Base-by-base conservation (phyloP, 2,329 filamentous ascomycete genomes). In the Calonectria pseudoreteaudii region DNA sequence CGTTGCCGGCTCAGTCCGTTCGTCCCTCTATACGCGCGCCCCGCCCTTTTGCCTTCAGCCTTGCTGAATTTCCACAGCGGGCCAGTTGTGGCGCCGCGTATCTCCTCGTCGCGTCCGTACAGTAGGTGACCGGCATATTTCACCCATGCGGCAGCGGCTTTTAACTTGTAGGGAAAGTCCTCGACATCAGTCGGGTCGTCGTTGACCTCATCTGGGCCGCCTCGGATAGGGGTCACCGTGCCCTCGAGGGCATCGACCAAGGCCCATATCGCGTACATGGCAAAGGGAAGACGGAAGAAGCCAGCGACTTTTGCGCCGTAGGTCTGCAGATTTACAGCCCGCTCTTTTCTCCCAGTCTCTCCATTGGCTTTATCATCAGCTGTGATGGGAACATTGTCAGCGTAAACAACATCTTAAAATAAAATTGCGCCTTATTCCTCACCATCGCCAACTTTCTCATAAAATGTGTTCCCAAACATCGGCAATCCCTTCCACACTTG, bases 11-110 rank as follows among this genome's bases (percentile, higher is more conserved):
- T 76, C 7, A 76, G 34, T 1, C 77, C 75, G 23, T 77, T 49
- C 4, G 73, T 77, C 8, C 72, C 77, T 14, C 53, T 76, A 18
- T 38, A 71, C 70, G 69, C 78, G 13, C 72, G 74, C 7, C 68
- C 62, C 14, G 74, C 20, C 68, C 67, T 75, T 3, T 67, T 23
- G 2, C 66, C 70, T 31, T 77, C 70, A 41, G 70, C 75, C 77
- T 79, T 79, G 7, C 50, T 28, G 2, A 77, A 66, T 30, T 49
- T 71, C 76, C 75, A 79, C 1, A 78, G 56, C 28, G 75, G 78
- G 1, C 77, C 76, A 1, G 75, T 75, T 20, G 68, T 75, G 18
- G 75, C 74, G 0, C 71, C 74, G 1, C 52, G 26, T 10, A 78
- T 49, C 28, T 68, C 74, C 53, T 77, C 72, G 30, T 75, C 74